Percentiles rank a stretch among this genome's conserved stretches.
Evolutionary conservation across 2,329 filamentous ascomycete species (phyloP).

Genomic region (Talaromyces funiculosus): DNA sequence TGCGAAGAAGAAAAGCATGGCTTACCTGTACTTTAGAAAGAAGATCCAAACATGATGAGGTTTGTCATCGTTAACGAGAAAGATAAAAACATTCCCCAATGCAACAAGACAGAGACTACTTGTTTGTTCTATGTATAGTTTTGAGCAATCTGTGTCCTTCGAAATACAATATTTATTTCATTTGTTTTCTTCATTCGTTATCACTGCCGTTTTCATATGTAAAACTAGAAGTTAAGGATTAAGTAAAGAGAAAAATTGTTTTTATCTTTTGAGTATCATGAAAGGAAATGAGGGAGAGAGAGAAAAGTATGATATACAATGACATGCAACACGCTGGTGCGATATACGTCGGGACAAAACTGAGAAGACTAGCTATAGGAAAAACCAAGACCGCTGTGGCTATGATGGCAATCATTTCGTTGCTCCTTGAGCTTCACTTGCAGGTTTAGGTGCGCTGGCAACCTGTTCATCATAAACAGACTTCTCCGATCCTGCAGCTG

Average conservation of each 20-base stretch:
- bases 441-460: conserved; percentile 38
- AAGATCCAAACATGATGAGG: not conserved
- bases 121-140: conserved; percentile 13
- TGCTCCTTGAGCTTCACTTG: conserved; percentile 44
- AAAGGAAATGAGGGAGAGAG: not conserved
- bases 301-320: conserved; percentile 1
- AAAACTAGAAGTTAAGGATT: not conserved
- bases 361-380: not conserved
- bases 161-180: conserved; percentile 3
- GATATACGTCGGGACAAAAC: not conserved
- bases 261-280: conserved; percentile 2
- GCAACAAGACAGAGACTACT: conserved; percentile 2
- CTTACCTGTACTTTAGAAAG: conserved; percentile 12
- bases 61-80: not conserved
- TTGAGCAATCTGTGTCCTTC: conserved; percentile 7
- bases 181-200: conserved; percentile 6
- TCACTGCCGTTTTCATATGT: not conserved
- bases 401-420: conserved; percentile 26
- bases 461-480: conserved; percentile 32
- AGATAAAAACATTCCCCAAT: not conserved
- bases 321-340: not conserved
- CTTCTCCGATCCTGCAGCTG: conserved; percentile 33
- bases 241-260: not conserved
- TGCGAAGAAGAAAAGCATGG: not conserved
- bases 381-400: not conserved